phyloP scores from a whole-genome alignment of 257 asterid genomes.

The Capsicum baccatum region DNA sequence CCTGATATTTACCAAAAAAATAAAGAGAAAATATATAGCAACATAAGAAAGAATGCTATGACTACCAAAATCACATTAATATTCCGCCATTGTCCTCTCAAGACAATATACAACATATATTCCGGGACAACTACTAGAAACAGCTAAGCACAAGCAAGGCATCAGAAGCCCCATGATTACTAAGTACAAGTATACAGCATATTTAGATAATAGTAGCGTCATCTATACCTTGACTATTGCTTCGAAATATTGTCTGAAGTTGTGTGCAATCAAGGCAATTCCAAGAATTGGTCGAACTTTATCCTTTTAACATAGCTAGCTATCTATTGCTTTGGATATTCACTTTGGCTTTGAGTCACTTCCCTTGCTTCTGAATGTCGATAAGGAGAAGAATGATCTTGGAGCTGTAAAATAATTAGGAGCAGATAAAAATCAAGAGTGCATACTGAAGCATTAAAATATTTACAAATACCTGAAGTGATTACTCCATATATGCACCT shows the following conservation, averaged over 20 bases:
- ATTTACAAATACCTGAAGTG: background rate
- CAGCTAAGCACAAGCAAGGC: slow-evolving; percentile 38
- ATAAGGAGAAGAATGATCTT: slow-evolving; percentile 84
- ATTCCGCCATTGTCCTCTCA: slow-evolving; percentile 58
- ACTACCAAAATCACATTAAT: slow-evolving; percentile 66
- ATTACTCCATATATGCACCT: background rate
- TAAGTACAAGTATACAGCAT: slow-evolving; percentile 34
- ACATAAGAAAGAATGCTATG: slow-evolving; percentile 44
- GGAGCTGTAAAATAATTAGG: slow-evolving; percentile 67
- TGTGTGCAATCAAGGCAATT: slow-evolving; percentile 7
- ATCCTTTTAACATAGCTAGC: background rate
- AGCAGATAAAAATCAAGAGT: slow-evolving; percentile 23
- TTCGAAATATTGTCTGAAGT: slow-evolving; percentile 4
- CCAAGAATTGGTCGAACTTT: slow-evolving; percentile 27
- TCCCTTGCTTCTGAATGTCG: slow-evolving; percentile 93
- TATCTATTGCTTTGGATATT: slow-evolving; percentile 28
- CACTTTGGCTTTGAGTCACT: slow-evolving; percentile 83
- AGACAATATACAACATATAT: slow-evolving; percentile 56
- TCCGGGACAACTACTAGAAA: slow-evolving; percentile 40
- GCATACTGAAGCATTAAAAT: background rate
- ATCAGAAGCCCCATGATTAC: slow-evolving; percentile 38
- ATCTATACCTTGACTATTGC: slow-evolving; percentile 39
- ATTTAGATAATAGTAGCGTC: slow-evolving; percentile 27
- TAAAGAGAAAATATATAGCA: slow-evolving; percentile 25
- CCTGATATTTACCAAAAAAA: slow-evolving; percentile 37